A percentile compares a stretch with the other conserved stretches of the same genome.
Evolutionary conservation across 768 basidiomycete genomes (phyloP).

Genomic region (Pholiota microspora): DNA sequence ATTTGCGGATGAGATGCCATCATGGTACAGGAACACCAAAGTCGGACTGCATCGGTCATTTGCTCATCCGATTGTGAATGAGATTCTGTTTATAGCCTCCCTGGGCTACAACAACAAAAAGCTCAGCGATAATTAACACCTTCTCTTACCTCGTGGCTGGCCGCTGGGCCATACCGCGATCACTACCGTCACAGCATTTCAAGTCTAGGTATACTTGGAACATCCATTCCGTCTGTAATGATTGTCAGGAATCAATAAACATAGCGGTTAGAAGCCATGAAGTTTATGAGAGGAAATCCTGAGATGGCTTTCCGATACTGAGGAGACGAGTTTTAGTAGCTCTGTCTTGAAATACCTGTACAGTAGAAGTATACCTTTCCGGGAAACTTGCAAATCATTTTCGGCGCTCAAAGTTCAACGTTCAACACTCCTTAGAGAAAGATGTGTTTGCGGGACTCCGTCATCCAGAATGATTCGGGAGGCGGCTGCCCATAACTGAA

Average conservation of each 20-base stretch:
- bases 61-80: not conserved
- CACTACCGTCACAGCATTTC: not conserved
- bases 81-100: not conserved
- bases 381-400: no score
- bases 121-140: not conserved
- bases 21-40: not conserved
- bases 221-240: not conserved
- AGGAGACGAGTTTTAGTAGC: no score
- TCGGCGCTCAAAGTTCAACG: no score
- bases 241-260: not conserved
- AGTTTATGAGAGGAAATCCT: not conserved
- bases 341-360: no score
- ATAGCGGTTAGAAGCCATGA: not conserved
- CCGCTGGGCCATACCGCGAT: not conserved
- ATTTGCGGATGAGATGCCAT: not conserved
- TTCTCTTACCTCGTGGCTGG: not conserved
- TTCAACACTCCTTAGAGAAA: no score
- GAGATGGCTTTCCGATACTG: no score
- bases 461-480: no score
- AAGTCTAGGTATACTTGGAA: not conserved
- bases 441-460: no score
- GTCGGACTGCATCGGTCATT: not conserved
- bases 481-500: not conserved
- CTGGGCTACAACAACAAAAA: not conserved
- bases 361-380: no score